Percentiles rank a stretch among this genome's conserved stretches.
These are phyloP conservation scores for Quercus lobata DNA, from an alignment of 331 rosid genomes.

Conservation along the genomic window DNA sequence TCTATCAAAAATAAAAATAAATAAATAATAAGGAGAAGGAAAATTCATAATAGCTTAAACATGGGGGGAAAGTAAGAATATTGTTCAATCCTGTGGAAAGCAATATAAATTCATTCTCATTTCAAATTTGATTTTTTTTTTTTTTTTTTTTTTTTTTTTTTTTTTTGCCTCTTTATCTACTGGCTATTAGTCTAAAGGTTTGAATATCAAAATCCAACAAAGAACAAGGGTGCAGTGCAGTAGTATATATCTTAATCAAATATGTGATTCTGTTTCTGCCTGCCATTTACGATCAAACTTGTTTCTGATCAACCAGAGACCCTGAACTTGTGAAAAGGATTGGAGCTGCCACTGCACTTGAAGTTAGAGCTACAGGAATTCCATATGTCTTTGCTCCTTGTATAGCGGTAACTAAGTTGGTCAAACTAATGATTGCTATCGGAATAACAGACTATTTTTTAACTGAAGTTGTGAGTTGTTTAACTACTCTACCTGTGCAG, in stretches of 20 bases:
- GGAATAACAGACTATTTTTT: background rate
- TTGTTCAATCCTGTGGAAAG: no score
- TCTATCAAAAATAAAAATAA: no score
- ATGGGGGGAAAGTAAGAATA: background rate
- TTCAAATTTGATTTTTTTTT: no score
- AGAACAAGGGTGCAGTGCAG: background rate
- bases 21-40: no score
- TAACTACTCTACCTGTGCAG: conserved; percentile 15
- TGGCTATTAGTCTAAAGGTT: background rate
- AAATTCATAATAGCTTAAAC: background rate
- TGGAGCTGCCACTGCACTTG: conserved; percentile 75
- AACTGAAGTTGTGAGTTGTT: background rate
- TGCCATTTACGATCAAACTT: background rate
- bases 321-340: conserved; percentile 53
- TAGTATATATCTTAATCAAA: background rate
- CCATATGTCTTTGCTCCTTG: conserved; percentile 65
- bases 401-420: conserved; percentile 44
- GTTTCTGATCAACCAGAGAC: conserved; percentile 34
- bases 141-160: no score
- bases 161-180: no score
- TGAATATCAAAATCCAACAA: background rate
- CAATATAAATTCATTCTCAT: no score
- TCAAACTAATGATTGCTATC: background rate
- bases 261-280: background rate
- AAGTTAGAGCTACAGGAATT: conserved; percentile 75